Base-by-base conservation (phyloP, 1,284 basidiomycete species). In the Trichosporon faecale region DNA sequence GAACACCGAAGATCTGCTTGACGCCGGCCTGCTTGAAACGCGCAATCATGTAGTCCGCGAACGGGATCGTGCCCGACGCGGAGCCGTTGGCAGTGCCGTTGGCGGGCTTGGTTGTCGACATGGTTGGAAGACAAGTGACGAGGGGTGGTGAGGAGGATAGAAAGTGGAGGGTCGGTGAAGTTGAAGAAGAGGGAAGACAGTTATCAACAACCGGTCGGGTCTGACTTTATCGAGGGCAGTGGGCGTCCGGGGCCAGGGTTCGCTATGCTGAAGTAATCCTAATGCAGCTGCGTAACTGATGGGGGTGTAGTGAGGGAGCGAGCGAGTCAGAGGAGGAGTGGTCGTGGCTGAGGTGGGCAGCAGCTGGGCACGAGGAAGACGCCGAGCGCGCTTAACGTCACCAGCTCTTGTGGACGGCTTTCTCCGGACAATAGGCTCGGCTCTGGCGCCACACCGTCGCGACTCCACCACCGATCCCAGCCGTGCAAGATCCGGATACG, bases 1-100 rank as follows among this genome's bases (percentile, higher is more conserved):
- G 94, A 0, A 95, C 88, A 40, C 94, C 94, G 74, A 95, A 95
- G 84, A 95, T 88, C 75, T 80, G 77, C 65, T 74, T 71, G 73
- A 83, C 81, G n/a, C 79, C 88, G 66, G 82, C 89, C 74, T 83
- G 80, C 80, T 84, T 84, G 70, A 83, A 72, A 69, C 92, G 85
- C 57, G 88, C 84, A 65, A 93, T 86, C 67, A 94, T 86, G 78
- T 93, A 94, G 65, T 68, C 61, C 9, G 70, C 70, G 35, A 71
- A 67, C 11, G 61, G 35, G 37, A 70, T 67, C 18, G 57, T 27
- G 57, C 57, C 57, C 57, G 57, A 61, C 57, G 57, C 27, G 16
- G 57, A 61, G 57, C 57, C 57, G 57, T 61, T 61, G 27, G 64
- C 49, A n/a, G 55, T 27, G 55, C 55, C 55, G 55, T 57, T 57